Percentiles rank a stretch among this genome's conserved stretches.
These are phyloP conservation scores for Senna tora DNA, from an alignment of 306 rosid genomes.

Conservation along the genomic window DNA sequence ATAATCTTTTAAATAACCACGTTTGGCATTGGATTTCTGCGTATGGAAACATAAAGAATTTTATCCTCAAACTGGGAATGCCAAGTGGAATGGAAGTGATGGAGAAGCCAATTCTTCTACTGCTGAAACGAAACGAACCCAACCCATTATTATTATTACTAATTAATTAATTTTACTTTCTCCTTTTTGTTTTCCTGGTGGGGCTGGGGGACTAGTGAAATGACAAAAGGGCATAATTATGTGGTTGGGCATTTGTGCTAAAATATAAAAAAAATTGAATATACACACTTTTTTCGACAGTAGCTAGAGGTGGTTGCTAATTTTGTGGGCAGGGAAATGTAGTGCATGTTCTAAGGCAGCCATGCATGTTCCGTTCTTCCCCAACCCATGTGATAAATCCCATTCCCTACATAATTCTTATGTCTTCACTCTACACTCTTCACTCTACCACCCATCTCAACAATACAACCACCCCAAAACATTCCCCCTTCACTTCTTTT, in stretches of 20 bases:
- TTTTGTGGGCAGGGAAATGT: conserved; percentile 45
- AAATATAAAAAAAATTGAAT: conserved; percentile 5
- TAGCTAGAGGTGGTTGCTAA: conserved; percentile 31
- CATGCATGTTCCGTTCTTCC: conserved; percentile 50
- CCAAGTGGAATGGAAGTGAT: conserved; percentile 59
- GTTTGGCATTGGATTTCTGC: conserved; percentile 35
- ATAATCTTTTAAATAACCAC: conserved; percentile 55
- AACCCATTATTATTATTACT: conserved; percentile 13
- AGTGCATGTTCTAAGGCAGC: conserved; percentile 47
- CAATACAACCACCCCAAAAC: conserved; percentile 38
- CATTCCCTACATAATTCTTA: conserved; percentile 44
- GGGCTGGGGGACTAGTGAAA: conserved; percentile 20
- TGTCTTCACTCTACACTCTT: neutral
- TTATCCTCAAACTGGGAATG: conserved; percentile 50
- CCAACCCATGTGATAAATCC: conserved; percentile 57
- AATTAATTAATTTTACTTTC: neutral
- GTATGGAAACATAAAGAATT: conserved; percentile 46
- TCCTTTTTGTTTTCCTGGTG: conserved; percentile 30
- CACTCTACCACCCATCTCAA: conserved; percentile 19
- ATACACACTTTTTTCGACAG: conserved; percentile 7
- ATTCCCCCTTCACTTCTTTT: conserved; percentile 35
- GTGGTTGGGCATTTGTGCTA: conserved; percentile 33
- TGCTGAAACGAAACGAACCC: conserved; percentile 44
- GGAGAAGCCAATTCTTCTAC: conserved; percentile 43
- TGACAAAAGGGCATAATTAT: conserved; percentile 44